phyloP scores from a whole-genome alignment of 331 rosid genomes.

The Dryas integrifolia region DNA sequence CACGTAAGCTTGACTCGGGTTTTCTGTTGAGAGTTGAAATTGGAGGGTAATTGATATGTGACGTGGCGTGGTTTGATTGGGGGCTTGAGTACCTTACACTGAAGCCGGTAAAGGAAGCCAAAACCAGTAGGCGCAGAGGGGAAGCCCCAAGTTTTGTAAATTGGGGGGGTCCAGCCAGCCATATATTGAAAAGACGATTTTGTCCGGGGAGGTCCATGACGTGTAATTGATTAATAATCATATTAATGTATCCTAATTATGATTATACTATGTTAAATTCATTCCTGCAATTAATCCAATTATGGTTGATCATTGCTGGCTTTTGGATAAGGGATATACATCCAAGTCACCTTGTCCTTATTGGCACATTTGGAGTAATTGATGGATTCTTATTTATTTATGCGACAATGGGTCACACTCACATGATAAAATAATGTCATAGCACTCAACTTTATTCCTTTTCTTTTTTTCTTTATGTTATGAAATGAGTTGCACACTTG shows the following conservation, averaged over 20 bases:
- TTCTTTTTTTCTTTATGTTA: too few species aligned
- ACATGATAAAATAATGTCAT: too few species aligned
- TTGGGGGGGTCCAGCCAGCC: too few species aligned
- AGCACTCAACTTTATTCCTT: too few species aligned
- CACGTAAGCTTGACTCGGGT: background rate
- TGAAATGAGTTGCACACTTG: too few species aligned
- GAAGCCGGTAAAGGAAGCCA: background rate
- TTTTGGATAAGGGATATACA: conserved; percentile 19
- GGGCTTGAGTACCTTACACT: background rate
- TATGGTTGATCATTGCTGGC: background rate
- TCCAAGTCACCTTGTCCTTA: background rate
- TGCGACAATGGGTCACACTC: background rate
- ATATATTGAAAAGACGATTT: too few species aligned
- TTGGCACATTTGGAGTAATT: conserved; percentile 4
- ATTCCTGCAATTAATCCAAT: background rate
- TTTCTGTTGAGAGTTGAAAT: background rate
- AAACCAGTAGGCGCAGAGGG: conserved; percentile 15
- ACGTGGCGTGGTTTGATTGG: conserved; percentile 4
- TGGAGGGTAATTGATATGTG: rapidly evolving
- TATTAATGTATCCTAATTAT: too few species aligned
- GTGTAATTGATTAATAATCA: background rate
- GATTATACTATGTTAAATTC: background rate
- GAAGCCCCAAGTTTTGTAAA: conserved; percentile 9
- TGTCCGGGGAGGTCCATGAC: background rate
- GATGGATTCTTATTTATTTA: background rate